Evolutionary conservation across 129 eudicot species (phyloP).

Genomic region (Silybum marianum): DNA sequence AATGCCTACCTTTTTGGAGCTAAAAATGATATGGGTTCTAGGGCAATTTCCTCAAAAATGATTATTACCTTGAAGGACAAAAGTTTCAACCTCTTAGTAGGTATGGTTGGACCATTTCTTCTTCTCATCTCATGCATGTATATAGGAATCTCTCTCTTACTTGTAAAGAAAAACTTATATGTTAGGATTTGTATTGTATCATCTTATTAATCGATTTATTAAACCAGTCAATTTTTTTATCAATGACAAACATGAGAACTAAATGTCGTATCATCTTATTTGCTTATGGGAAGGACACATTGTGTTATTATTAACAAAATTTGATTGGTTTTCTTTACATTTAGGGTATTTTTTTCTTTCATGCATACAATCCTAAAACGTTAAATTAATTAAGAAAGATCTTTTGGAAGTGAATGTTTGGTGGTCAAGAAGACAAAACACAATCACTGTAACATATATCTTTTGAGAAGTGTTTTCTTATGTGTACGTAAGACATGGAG

Average conservation of each 20-base stretch:
- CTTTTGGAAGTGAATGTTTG: neutral
- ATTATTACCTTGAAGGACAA: neutral
- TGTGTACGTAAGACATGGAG: constrained; percentile 5
- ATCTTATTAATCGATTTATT: neutral
- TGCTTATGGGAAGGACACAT: neutral
- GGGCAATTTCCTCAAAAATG: neutral
- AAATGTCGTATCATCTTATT: neutral
- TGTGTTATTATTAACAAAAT: neutral
- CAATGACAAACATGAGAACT: neutral
- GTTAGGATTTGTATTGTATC: neutral
- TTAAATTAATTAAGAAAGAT: neutral
- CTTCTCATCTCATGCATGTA: neutral
- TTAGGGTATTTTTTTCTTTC: neutral
- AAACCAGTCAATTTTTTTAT: neutral
- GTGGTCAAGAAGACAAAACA: constrained; percentile 20
- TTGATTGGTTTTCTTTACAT: neutral
- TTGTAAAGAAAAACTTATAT: too few relatives aligned
- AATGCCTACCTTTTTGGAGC: neutral
- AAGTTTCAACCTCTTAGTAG: neutral
- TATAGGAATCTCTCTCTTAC: neutral
- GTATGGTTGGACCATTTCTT: neutral
- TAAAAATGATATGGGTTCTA: neutral
- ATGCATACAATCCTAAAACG: neutral
- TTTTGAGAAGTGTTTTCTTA: constrained; percentile 16
- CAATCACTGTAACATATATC: constrained; percentile 15